Evolutionary conservation across 2,329 filamentous ascomycete genomes (phyloP), one percentile per base, ranked within the genome.

Genomic region (Alternaria panax): DNA sequence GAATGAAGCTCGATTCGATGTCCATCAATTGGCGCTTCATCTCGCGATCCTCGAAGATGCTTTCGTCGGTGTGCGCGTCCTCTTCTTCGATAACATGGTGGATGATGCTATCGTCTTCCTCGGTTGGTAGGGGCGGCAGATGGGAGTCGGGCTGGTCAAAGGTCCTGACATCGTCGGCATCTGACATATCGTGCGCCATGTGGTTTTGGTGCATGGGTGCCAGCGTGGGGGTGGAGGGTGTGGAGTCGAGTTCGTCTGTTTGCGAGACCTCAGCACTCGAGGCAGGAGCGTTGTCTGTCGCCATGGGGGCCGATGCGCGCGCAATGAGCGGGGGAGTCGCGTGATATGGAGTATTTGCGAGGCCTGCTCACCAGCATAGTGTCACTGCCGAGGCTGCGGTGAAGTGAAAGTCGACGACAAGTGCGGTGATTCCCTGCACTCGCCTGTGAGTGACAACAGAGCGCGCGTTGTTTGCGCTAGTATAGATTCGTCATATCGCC

Each of bases 1-100:
- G 86, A 43, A 88, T 62, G 65, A 89, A 88, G 68, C 86, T 88
- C 4, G 87, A 88, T 71, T 88, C 87, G 55, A 88, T 81, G 65
- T 89, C 86, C 80, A 86, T 83, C 63, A 89, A 73, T 63, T 84
- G 84, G 57, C 82, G 80, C 64, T 83, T 82, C 84, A 88, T 87
- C 67, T 87, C 86, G 52, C 79, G 79, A 72, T 88, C 86, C 66
- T 87, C 82, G 34, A 87, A 63, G 14, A 71, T 76, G 58, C 79
- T 79, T 34, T 70, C 79, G 40, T 81, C 79, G 54, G 71, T 74
- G n/a, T 72, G 69, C 16, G 69, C 34, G 14, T 71, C 63, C 61
- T 66, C 71, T 47, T 77, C 71, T 20, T 63, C 67, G 43, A 71
- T 65, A 54, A 72, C 69, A 50, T 71, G 63, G 45, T 71, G 70